A percentile compares a stretch with the other conserved stretches of the same genome.
Evolutionary conservation across 2,329 filamentous ascomycete genomes (phyloP).

Genomic region (Phoma sp.): DNA sequence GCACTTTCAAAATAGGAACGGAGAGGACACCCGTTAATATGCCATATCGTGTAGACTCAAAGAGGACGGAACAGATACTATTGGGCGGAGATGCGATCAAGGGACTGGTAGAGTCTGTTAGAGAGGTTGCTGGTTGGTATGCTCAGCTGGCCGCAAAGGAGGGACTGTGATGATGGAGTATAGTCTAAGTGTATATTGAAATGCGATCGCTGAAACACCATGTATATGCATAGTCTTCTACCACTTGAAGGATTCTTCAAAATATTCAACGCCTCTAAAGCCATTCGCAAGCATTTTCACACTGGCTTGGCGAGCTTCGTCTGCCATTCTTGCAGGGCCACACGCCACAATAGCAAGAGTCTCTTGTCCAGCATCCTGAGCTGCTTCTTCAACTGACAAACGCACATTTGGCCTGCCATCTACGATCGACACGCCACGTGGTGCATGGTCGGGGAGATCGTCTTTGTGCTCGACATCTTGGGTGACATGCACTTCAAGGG

Average conservation of each 20-base stretch:
- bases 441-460: constrained; percentile 22
- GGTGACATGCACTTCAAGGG: constrained; percentile 38
- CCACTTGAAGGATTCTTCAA: constrained; percentile 60
- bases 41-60: constrained; percentile 42
- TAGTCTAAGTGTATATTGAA: background rate
- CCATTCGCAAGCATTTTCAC: constrained; percentile 42
- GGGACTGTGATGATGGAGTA: background rate
- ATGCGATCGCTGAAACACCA: background rate
- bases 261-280: constrained; percentile 49
- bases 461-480: constrained; percentile 33
- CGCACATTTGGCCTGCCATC: constrained; percentile 51
- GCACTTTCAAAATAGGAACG: constrained; percentile 33
- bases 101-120: constrained; percentile 33
- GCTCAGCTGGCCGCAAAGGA: constrained; percentile 13
- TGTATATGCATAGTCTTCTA: constrained; percentile 14
- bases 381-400: constrained; percentile 43
- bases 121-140: constrained; percentile 42
- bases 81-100: constrained; percentile 28
- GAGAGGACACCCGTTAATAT: constrained; percentile 39
- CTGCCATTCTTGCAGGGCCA: constrained; percentile 56
- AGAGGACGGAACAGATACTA: constrained; percentile 33
- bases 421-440: constrained; percentile 37
- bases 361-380: constrained; percentile 36
- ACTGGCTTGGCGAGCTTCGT: constrained; percentile 53
- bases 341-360: constrained; percentile 53